phyloP scores from a whole-genome alignment of 257 asterid genomes.

The Handroanthus guayacan region DNA sequence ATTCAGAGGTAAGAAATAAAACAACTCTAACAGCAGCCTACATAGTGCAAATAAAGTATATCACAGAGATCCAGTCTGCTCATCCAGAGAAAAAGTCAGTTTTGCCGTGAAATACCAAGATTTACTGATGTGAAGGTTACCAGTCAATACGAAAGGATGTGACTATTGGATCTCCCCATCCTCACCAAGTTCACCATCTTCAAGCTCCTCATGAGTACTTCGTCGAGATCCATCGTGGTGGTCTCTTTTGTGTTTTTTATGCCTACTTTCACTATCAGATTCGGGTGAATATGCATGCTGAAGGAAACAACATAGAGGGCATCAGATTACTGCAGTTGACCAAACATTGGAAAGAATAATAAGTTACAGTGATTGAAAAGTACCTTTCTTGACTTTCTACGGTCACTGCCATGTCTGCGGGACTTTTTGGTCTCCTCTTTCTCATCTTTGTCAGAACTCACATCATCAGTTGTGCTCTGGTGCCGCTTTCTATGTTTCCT shows the following conservation, averaged over 20 bases:
- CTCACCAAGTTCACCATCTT: slow-evolving; percentile 98
- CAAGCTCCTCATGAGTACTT: slow-evolving; percentile 83
- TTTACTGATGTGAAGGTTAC: background rate
- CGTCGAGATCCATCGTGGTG: slow-evolving; percentile 71
- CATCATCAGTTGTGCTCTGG: slow-evolving; percentile 74
- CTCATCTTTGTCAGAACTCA: slow-evolving; percentile 85
- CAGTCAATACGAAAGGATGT: background rate
- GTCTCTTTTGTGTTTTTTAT: slow-evolving; percentile 75
- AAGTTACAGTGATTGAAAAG: background rate
- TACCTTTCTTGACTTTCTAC: slow-evolving; percentile 97
- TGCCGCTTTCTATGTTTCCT: slow-evolving; percentile 92
- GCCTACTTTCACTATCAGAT: slow-evolving; percentile 87
- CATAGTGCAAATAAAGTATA: background rate
- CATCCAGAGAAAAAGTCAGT: slow-evolving; percentile 16
- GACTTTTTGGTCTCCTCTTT: slow-evolving; percentile 81
- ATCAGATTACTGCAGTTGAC: slow-evolving; percentile 11
- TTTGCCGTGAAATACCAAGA: slow-evolving; percentile 17
- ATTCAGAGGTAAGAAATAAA: background rate
- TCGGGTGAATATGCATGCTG: slow-evolving; percentile 93
- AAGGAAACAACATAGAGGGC: slow-evolving; percentile 25
- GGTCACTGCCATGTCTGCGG: slow-evolving; percentile 89
- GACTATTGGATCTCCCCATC: slow-evolving; percentile 91
- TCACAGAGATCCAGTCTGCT: slow-evolving; percentile 2
- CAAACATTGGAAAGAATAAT: background rate
- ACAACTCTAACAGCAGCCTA: slow-evolving; percentile 22